These are phyloP conservation scores for Aspergillus ibericus DNA, from an alignment of 2,329 filamentous ascomycete genomes.

Conservation along the genomic window DNA sequence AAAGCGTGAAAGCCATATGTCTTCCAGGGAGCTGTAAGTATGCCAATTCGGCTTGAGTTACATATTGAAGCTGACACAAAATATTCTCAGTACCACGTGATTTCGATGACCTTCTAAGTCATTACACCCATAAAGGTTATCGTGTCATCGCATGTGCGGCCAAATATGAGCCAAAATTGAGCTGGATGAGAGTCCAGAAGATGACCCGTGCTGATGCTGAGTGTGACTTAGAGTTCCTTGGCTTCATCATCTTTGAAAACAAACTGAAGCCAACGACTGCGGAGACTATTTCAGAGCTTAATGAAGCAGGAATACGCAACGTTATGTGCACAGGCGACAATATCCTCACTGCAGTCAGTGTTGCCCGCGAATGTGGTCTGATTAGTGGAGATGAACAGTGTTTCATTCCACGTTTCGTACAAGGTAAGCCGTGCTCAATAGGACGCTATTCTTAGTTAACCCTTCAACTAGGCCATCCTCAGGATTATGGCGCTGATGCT, in stretches of 20 bases:
- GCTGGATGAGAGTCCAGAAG: constrained; percentile 92
- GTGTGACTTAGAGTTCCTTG: constrained; percentile 78
- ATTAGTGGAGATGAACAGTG: constrained; percentile 81
- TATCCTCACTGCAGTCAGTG: constrained; percentile 93
- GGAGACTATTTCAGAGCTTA: constrained; percentile 76
- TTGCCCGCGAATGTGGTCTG: constrained; percentile 84
- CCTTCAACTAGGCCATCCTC: constrained; percentile 59
- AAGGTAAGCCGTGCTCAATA: constrained; percentile 49
- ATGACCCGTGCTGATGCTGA: constrained; percentile 87
- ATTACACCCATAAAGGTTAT: constrained; percentile 94
- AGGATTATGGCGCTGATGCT: constrained; percentile 72
- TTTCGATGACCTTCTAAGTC: constrained; percentile 83
- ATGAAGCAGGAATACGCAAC: constrained; percentile 77
- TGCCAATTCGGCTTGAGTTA: not conserved
- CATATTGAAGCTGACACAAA: constrained; percentile 23
- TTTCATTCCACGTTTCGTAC: constrained; percentile 84
- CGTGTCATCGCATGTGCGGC: constrained; percentile 94
- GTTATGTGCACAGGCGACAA: constrained; percentile 99
- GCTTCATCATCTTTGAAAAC: constrained; percentile 98
- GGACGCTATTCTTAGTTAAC: not conserved
- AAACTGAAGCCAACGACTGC: constrained; percentile 90
- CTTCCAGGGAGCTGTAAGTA: constrained; percentile 71
- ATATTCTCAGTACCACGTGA: constrained; percentile 67
- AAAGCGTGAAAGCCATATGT: constrained; percentile 95
- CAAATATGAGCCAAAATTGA: constrained; percentile 81